These are phyloP conservation scores for Lachancea sp. DNA, from an alignment of 805 yeast species.

Conservation along the genomic window DNA sequence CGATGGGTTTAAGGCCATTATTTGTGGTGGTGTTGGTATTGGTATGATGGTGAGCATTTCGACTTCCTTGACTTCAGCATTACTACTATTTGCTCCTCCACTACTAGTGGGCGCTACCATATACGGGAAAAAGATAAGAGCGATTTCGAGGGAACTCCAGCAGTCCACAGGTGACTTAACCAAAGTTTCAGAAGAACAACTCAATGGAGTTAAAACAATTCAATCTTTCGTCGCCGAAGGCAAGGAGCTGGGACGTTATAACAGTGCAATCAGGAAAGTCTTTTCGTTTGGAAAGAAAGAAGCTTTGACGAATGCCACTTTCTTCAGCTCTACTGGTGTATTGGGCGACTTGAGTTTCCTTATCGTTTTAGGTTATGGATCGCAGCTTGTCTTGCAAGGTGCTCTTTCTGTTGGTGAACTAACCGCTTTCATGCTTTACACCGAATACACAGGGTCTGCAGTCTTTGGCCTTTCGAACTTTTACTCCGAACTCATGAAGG, in stretches of 20 bases:
- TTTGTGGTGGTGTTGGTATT: slow-evolving; percentile 79
- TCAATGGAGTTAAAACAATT: slow-evolving; percentile 79
- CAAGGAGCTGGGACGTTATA: slow-evolving; percentile 70
- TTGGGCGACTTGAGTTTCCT: slow-evolving; percentile 80
- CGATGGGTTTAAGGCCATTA: slow-evolving; percentile 79
- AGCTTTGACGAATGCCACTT: slow-evolving; percentile 72
- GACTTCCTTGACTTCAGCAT: slow-evolving; percentile 69
- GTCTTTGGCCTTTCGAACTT: slow-evolving; percentile 89
- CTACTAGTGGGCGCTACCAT: slow-evolving; percentile 68
- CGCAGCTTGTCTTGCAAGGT: slow-evolving; percentile 70
- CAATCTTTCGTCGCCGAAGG: slow-evolving; percentile 89
- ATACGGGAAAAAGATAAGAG: slow-evolving; percentile 77
- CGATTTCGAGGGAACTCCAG: slow-evolving; percentile 71
- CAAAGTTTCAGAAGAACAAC: slow-evolving; percentile 87
- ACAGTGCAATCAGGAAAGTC: slow-evolving; percentile 60
- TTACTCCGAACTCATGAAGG: slow-evolving; percentile 95
- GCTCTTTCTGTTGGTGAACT: slow-evolving; percentile 81
- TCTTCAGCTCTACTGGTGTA: slow-evolving; percentile 70
- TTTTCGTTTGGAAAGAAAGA: slow-evolving; percentile 68
- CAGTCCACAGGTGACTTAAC: slow-evolving; percentile 82
- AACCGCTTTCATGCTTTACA: slow-evolving; percentile 90
- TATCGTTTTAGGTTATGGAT: slow-evolving; percentile 72
- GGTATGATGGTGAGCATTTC: slow-evolving; percentile 89
- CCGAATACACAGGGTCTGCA: slow-evolving; percentile 88
- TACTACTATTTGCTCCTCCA: slow-evolving; percentile 77